Evolutionary conservation across 23 red algal species (phyloP).

Genomic region (Gracilaria gracilis): DNA sequence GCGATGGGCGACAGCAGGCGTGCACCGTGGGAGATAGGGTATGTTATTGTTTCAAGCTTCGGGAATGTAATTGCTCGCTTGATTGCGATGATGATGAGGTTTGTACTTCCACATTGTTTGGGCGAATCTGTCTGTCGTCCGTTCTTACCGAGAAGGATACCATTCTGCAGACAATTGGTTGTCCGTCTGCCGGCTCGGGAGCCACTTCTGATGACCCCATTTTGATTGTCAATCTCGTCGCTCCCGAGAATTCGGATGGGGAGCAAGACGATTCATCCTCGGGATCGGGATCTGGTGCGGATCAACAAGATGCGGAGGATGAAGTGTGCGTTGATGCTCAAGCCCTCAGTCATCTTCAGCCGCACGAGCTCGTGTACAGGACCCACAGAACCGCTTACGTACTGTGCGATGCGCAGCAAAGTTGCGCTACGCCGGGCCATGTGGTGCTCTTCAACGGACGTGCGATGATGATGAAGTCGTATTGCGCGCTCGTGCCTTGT

Average conservation of each 20-base stretch:
- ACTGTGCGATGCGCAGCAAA: conserved; percentile 2
- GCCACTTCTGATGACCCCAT: not conserved
- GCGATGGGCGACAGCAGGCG: not conserved
- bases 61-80: conserved; percentile 11
- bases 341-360: not conserved
- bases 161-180: conserved; percentile 4
- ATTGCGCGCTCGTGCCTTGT: conserved; percentile 11
- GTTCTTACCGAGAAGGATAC: not conserved
- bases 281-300: not conserved
- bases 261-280: not conserved
- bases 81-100: conserved; percentile 28
- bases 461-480: conserved; percentile 43
- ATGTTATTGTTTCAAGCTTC: not conserved
- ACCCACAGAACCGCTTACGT: not conserved
- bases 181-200: not conserved
- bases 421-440: conserved; percentile 38
- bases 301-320: not conserved
- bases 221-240: not conserved
- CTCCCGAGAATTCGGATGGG: conserved; percentile 8
- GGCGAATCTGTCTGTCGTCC: conserved; percentile 23
- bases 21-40: not conserved
- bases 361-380: conserved; percentile 5
- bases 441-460: conserved; percentile 7
- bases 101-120: not conserved
- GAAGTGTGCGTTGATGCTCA: conserved; percentile 26